phyloP scores from a whole-genome alignment of 805 yeast genomes.

The Cyberlindnera euphorbiiphila region DNA sequence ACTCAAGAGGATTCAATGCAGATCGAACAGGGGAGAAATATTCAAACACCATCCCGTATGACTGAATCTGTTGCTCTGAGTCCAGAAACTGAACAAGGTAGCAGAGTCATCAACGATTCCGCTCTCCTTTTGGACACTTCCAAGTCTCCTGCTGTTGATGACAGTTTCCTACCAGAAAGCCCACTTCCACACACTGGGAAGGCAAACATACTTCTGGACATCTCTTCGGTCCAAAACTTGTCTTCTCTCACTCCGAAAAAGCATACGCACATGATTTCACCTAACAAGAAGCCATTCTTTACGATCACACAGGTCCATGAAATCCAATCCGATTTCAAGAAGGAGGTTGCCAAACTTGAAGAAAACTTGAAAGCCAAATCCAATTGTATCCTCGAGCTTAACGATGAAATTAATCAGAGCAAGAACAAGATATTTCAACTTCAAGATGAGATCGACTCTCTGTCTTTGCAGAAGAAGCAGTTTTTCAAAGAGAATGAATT shows the following conservation, averaged over 20 bases:
- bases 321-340: constrained; percentile 25
- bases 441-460: constrained; percentile 20
- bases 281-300: constrained; percentile 27
- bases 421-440: constrained; percentile 20
- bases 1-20: constrained; percentile 14
- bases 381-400: constrained; percentile 13
- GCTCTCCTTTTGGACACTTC: constrained; percentile 18
- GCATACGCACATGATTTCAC: constrained; percentile 13
- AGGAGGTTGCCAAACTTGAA: constrained; percentile 22
- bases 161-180: constrained; percentile 18
- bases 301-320: constrained; percentile 28
- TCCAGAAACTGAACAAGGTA: constrained; percentile 30
- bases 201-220: constrained; percentile 8
- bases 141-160: constrained; percentile 22
- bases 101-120: constrained; percentile 22
- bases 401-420: constrained; percentile 13
- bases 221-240: constrained; percentile 8
- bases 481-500: constrained; percentile 19
- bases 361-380: constrained; percentile 21
- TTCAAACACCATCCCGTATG: constrained; percentile 27
- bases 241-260: constrained; percentile 12
- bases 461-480: constrained; percentile 20
- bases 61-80: constrained; percentile 31
- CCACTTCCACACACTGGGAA: constrained; percentile 16
- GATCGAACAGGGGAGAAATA: constrained; percentile 5